Evolutionary conservation across 768 basidiomycete species (phyloP), one percentile per base, ranked within the genome.

Genomic region (Lanmaoa rubissima): DNA sequence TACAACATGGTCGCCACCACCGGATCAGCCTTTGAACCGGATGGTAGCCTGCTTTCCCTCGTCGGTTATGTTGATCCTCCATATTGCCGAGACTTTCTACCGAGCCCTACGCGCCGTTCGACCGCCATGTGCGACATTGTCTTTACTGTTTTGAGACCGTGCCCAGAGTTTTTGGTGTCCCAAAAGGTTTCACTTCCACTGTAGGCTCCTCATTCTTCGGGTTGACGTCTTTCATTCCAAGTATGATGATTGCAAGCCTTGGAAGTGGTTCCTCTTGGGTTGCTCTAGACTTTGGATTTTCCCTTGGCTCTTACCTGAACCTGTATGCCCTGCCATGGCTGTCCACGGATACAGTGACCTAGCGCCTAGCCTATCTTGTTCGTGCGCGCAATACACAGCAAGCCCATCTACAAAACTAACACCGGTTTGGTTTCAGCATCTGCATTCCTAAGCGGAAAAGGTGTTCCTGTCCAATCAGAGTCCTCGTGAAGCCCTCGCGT

Each of bases 241-340:
- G 59, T 46, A 52, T 54, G 43, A 42, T 9, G 31, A 36, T 55
- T 65, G 48, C 53, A 28, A 6, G 35, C 17, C 31, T 46, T 17
- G 52, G 46, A 26, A 21, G 24, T 28, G 19, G 7, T 44, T 48
- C 13, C 38, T 51, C 46, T 36, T 49, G 41, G 44, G 28, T 42
- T 24, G 34, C 42, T 48, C 54, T 52, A 39, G 63, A 57, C 48
- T 28, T 40, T 54, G 35, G 17, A 17, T 34, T 38, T 31, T 13
- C 36, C 53, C 63, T 62, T 62, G 61, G 53, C 60, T n/a, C n/a
- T 39, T 35, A 24, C 46, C 52, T 42, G 34, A 34, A 35, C 24
- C 13, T 14, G 36, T 31, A 34, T 43, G 14, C 41, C 19, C 21
- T 44, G 21, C 26, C 43, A 12, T 51, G 7, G 4, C 36, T 26